Percentiles rank a stretch among this genome's conserved stretches.
phyloP scores from a whole-genome alignment of 2,329 filamentous ascomycete species.

The Parastagonospora avenae region DNA sequence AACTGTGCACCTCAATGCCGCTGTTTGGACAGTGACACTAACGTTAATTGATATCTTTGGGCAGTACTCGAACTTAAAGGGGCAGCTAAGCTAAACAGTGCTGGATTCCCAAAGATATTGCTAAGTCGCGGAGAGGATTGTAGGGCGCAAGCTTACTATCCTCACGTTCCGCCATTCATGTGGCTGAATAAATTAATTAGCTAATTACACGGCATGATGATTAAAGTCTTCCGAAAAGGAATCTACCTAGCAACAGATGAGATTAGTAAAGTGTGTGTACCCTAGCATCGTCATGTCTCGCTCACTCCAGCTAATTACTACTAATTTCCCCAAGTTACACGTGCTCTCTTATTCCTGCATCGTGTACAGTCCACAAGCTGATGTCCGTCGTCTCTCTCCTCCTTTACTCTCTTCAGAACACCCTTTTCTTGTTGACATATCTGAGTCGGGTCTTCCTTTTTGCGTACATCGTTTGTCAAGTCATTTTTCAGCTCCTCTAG shows the following conservation, averaged over 20 bases:
- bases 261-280: background rate
- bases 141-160: too few species aligned
- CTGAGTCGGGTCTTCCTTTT: background rate
- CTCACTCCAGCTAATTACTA: background rate
- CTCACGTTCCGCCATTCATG: too few species aligned
- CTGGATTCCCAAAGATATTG: too few species aligned
- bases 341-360: background rate
- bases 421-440: conserved; percentile 2
- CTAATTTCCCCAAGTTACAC: background rate
- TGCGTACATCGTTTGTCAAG: background rate
- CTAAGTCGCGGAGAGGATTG: too few species aligned
- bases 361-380: background rate
- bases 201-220: background rate
- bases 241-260: background rate
- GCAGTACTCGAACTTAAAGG: too few species aligned
- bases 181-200: too few species aligned
- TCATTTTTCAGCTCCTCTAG: background rate
- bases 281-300: background rate
- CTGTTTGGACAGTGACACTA: too few species aligned
- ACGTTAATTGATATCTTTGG: too few species aligned
- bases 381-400: background rate
- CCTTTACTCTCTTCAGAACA: conserved; percentile 1
- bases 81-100: too few species aligned
- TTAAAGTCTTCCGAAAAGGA: background rate
- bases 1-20: too few species aligned